Conservation (phyloP, 371 early-diverging fungal genomes). For the Haplosporangium sp. region DNA sequence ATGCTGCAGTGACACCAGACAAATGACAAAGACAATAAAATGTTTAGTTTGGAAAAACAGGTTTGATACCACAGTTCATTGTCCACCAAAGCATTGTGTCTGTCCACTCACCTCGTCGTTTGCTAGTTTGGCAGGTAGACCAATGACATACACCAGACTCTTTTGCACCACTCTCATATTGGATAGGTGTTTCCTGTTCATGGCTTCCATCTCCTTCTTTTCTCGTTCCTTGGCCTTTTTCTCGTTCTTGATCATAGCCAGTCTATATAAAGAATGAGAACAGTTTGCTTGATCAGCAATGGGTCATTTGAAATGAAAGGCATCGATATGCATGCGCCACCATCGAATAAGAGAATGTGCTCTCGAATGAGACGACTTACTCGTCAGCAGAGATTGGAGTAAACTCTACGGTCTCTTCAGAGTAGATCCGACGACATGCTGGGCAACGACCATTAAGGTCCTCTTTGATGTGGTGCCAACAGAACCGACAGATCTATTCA, state of each 20-base stretch:
- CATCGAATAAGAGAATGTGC: constrained; percentile 73
- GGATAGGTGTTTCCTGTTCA: constrained; percentile 86
- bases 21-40: constrained; percentile 55
- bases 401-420: constrained; percentile 90
- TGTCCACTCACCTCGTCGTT: constrained; percentile 84
- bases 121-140: constrained; percentile 84
- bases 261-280: constrained; percentile 63
- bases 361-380: constrained; percentile 60
- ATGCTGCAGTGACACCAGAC: constrained; percentile 17
- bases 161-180: constrained; percentile 95
- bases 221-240: constrained; percentile 90
- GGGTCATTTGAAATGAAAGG: neutral
- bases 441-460: constrained; percentile 94
- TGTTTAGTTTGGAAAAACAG: neutral
- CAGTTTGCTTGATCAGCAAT: neutral
- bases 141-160: constrained; percentile 95
- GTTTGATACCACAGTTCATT: neutral
- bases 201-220: constrained; percentile 89
- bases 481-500: constrained; percentile 95
- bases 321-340: constrained; percentile 59
- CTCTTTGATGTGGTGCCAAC: constrained; percentile 97
- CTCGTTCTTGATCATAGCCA: constrained; percentile 74
- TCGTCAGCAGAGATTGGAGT: constrained; percentile 92
- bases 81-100: too few species aligned
- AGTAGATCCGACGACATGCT: constrained; percentile 89